These are phyloP conservation scores for Jatropha podagrica DNA, from an alignment of 441 rosid genomes.

Conservation along the genomic window DNA sequence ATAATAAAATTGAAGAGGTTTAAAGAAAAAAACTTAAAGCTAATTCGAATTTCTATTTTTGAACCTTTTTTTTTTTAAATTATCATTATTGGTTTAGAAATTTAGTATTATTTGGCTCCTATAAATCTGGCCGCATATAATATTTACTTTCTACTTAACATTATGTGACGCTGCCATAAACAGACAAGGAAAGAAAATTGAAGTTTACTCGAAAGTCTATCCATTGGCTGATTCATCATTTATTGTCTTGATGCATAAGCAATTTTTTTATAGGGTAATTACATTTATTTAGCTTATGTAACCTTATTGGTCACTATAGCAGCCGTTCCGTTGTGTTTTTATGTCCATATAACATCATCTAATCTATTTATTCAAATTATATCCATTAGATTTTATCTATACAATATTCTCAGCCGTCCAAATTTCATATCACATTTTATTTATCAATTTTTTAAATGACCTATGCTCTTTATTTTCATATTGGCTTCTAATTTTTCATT, in stretches of 20 bases:
- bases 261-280: not conserved
- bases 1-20: too few relatives aligned
- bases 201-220: not conserved
- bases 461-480: not conserved
- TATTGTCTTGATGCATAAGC: not conserved
- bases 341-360: not conserved
- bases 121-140: too few relatives aligned
- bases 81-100: too few relatives aligned
- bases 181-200: not conserved
- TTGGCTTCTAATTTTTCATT: too few relatives aligned
- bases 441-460: not conserved
- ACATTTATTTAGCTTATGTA: not conserved
- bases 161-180: not conserved
- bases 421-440: not conserved
- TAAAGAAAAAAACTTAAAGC: too few relatives aligned
- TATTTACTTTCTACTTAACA: too few relatives aligned
- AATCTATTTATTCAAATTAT: not conserved
- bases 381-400: not conserved
- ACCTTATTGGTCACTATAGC: not conserved
- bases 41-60: too few relatives aligned
- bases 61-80: too few relatives aligned
- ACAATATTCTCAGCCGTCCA: slow-evolving; percentile 11
- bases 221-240: slow-evolving; percentile 4
- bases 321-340: not conserved
- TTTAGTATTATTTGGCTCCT: too few relatives aligned